phyloP scores from a whole-genome alignment of 1,139 yeast genomes.

The Kodamaea fungicola region DNA sequence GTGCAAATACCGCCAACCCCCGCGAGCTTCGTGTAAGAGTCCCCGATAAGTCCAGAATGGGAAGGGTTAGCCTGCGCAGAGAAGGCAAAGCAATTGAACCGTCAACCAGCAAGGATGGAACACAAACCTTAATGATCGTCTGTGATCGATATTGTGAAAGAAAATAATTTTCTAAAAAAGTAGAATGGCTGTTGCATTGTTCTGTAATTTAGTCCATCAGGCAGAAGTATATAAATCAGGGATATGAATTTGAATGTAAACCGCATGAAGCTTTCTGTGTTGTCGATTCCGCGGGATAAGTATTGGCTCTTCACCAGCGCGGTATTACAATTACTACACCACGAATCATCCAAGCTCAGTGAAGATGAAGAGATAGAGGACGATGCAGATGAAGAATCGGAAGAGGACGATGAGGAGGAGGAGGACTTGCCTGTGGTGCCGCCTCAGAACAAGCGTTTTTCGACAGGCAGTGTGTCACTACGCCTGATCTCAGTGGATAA shows the following conservation, averaged over 20 bases:
- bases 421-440: neutral
- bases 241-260: slow-evolving; percentile 24
- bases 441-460: slow-evolving; percentile 4
- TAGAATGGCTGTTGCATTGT: neutral
- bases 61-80: no score
- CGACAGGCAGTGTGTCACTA: slow-evolving; percentile 7
- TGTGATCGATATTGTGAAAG: no score
- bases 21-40: no score
- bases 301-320: slow-evolving; percentile 52
- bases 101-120: no score
- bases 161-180: neutral
- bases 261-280: slow-evolving; percentile 40
- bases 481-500: slow-evolving; percentile 14
- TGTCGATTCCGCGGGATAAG: slow-evolving; percentile 46
- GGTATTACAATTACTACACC: slow-evolving; percentile 35
- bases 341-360: slow-evolving; percentile 12
- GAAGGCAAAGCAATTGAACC: no score
- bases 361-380: slow-evolving; percentile 4
- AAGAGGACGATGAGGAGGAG: slow-evolving; percentile 8
- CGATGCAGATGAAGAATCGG: slow-evolving; percentile 9
- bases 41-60: no score
- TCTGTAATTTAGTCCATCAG: neutral
- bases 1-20: neutral
- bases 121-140: no score
- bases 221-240: neutral